Percentiles rank a stretch among this genome's conserved stretches.
These are phyloP conservation scores for Ophiocordyceps australis DNA, from an alignment of 2,329 filamentous ascomycete species.

Conservation along the genomic window DNA sequence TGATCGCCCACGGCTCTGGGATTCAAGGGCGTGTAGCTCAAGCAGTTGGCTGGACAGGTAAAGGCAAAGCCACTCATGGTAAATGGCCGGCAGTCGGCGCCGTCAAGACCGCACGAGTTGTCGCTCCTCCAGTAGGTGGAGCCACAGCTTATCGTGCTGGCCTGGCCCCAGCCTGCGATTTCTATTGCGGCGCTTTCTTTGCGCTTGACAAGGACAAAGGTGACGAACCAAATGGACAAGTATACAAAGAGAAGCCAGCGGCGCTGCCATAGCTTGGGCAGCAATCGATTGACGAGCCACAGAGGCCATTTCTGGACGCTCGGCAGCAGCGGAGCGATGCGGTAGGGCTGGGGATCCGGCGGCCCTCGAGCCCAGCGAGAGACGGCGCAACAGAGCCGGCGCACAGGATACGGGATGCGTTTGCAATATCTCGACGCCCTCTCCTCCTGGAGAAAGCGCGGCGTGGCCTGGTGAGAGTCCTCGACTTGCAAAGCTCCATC, in stretches of 20 bases:
- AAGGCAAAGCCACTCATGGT: constrained; percentile 53
- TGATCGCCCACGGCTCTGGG: constrained; percentile 58
- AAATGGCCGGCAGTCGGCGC: constrained; percentile 59
- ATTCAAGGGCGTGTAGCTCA: constrained; percentile 45
- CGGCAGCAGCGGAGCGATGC: constrained; percentile 44
- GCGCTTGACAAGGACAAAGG: constrained; percentile 51
- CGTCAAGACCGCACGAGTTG: constrained; percentile 58
- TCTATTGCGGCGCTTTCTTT: constrained; percentile 39
- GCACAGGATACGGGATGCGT: constrained; percentile 40
- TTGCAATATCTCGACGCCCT: constrained; percentile 25
- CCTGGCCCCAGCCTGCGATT: constrained; percentile 48
- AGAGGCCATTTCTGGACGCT: constrained; percentile 49
- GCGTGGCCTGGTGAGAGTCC: constrained; percentile 25
- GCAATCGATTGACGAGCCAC: constrained; percentile 38
- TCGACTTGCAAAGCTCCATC: constrained; percentile 24
- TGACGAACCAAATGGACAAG: constrained; percentile 48
- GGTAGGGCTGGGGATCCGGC: constrained; percentile 23
- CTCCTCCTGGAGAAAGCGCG: constrained; percentile 41
- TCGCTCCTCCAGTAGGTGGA: constrained; percentile 52
- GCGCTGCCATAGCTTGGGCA: constrained; percentile 41
- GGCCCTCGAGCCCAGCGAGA: constrained; percentile 37
- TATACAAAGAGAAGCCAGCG: constrained; percentile 39
- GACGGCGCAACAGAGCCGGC: constrained; percentile 22
- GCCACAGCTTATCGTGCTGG: constrained; percentile 47
- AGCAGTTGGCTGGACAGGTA: constrained; percentile 56